phyloP scores from a whole-genome alignment of 352 stramenopile genomes.

The Globisporangium radiosum region DNA sequence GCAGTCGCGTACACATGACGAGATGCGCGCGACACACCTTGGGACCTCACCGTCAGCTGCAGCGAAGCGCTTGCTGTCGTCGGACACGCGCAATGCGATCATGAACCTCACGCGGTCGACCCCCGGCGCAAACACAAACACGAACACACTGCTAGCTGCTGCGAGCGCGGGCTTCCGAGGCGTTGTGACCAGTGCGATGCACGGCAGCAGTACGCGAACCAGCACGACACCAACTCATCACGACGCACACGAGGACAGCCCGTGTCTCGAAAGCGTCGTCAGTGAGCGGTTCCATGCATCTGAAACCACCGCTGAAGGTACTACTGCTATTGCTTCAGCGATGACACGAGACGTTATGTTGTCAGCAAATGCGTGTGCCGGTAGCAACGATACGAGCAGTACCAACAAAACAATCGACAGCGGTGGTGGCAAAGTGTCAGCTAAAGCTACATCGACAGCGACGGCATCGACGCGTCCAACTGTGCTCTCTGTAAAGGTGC shows the following conservation, averaged over 20 bases:
- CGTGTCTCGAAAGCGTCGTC: slow-evolving; percentile 1
- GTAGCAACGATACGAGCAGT: not conserved
- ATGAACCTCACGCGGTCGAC: slow-evolving; percentile 4
- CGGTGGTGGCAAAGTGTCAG: no score
- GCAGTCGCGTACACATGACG: not conserved
- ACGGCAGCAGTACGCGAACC: not conserved
- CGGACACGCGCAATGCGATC: slow-evolving; percentile 9
- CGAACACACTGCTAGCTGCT: not conserved
- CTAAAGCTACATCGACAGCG: no score
- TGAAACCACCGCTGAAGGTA: not conserved
- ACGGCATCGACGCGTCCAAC: no score
- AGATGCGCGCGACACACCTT: not conserved
- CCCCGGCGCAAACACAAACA: not conserved
- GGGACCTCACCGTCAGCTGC: not conserved
- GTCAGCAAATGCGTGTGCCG: no score
- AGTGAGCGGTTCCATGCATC: slow-evolving; percentile 2
- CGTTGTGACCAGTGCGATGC: slow-evolving; percentile 12
- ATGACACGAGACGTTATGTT: no score
- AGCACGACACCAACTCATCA: not conserved
- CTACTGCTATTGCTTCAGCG: no score
- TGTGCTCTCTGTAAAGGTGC: no score
- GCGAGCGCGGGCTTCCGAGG: slow-evolving; percentile 1
- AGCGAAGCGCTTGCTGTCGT: not conserved
- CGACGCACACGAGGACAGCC: not conserved
- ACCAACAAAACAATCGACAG: no score